Evolutionary conservation across 2,329 filamentous ascomycete species (phyloP), one percentile per base, ranked within the genome.

Genomic region (Aureobasidium namibiae): DNA sequence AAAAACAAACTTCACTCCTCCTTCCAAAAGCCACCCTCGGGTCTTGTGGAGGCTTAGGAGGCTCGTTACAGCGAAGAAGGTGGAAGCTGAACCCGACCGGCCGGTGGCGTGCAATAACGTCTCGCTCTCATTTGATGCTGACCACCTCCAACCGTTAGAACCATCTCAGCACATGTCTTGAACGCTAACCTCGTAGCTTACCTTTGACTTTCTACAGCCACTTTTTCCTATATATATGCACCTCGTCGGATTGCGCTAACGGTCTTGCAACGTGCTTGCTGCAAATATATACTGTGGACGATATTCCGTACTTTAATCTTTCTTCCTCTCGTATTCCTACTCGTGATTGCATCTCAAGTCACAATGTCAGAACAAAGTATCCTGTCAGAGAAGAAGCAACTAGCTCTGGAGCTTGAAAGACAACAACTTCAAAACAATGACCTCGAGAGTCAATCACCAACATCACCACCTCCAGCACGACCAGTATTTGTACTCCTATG

Each of bases 101-200:
- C 16, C 52, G 52, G 52, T 56, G 41, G 52, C 52, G 41, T 53
- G 49, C 49, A 53, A 31, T 41, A 41, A 41, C 5, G 49, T 53
- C 49, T 56, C 41, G 41, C 18, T 56, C 53, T 38, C 18, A 56
- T 56, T 56, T 46, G 53, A 56, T 56, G 41, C 36, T 26, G 36
- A 44, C 39, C 52, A 16, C n/a, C 36, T 16, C 8, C n/a, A 18
- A 42, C 39, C 38, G 52, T 56, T 56, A 7, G 3, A 41, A 31
- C 29, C 34, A 56, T 44, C 29, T 44, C 41, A 33, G 52, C 21
- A 54, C 53, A 56, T 46, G 53, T 56, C 53, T 56, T 18, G 53
- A 56, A 56, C 49, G 52, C 52, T 44, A 56, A 52, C 26, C 21
- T 21, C n/a, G 39, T 39, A 42, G 39, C 8, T 26, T 23, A 38